Conservation (phyloP, 1,284 basidiomycete species). For the Athelia sp. region DNA sequence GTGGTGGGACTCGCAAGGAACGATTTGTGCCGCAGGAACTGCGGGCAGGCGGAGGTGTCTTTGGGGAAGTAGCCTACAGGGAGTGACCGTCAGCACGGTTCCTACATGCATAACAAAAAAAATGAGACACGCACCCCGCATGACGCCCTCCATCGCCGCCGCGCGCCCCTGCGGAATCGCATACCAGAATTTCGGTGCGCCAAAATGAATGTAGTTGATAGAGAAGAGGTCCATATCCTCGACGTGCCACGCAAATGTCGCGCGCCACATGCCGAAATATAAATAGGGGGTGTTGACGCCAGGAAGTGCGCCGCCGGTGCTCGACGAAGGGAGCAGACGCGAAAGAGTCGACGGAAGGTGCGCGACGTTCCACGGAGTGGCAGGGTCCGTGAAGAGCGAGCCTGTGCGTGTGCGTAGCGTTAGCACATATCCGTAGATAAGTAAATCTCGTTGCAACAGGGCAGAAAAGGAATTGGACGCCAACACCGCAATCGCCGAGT, state of each 20-base stretch:
- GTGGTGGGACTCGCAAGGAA: constrained; percentile 89
- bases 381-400: constrained; percentile 81
- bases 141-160: constrained; percentile 71
- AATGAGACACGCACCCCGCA: constrained; percentile 55
- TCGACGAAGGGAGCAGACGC: constrained; percentile 65
- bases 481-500: no score
- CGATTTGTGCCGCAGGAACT: constrained; percentile 96
- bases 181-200: constrained; percentile 97
- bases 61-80: constrained; percentile 87
- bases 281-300: constrained; percentile 98
- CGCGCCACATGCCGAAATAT: constrained; percentile 99
- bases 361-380: constrained; percentile 90
- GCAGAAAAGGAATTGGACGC: constrained; percentile 3
- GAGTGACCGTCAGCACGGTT: background rate
- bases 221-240: constrained; percentile 98
- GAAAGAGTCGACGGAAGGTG: constrained; percentile 84
- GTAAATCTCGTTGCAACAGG: constrained; percentile 4
- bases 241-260: constrained; percentile 98
- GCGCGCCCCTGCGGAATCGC: constrained; percentile 87
- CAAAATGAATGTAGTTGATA: constrained; percentile 99
- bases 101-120: background rate
- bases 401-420: constrained; percentile 37
- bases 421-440: no score
- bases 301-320: constrained; percentile 76
- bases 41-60: constrained; percentile 79